A percentile compares a stretch with the other conserved stretches of the same genome.
These are phyloP conservation scores for Coemansia sp. DNA, from an alignment of 192 early-diverging fungal genomes.

Conservation along the genomic window DNA sequence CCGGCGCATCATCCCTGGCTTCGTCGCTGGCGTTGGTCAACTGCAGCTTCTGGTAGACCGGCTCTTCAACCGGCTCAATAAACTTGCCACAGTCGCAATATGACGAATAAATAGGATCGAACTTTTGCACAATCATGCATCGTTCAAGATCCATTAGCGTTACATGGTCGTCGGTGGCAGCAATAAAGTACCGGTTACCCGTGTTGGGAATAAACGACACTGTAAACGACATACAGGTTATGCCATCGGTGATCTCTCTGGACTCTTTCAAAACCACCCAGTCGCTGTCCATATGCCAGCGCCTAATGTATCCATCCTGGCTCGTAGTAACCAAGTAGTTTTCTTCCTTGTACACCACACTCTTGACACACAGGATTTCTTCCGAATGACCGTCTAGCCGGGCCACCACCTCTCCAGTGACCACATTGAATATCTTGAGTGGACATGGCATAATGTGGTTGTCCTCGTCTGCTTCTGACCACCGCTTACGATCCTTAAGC, in stretches of 20 bases:
- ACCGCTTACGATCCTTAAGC: slow-evolving; percentile 81
- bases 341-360: slow-evolving; percentile 70
- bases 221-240: slow-evolving; percentile 95
- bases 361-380: slow-evolving; percentile 82
- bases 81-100: slow-evolving; percentile 96
- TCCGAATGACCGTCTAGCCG: slow-evolving; percentile 81
- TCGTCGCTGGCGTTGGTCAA: slow-evolving; percentile 8
- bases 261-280: slow-evolving; percentile 70
- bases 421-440: slow-evolving; percentile 85
- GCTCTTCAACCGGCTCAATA: slow-evolving; percentile 67
- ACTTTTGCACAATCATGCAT: slow-evolving; percentile 57
- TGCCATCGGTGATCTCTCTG: slow-evolving; percentile 72
- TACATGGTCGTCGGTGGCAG: slow-evolving; percentile 84
- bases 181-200: slow-evolving; percentile 91
- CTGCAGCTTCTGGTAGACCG: slow-evolving; percentile 31
- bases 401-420: slow-evolving; percentile 76
- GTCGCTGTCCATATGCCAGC: slow-evolving; percentile 80
- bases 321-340: slow-evolving; percentile 86
- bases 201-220: slow-evolving; percentile 90
- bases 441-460: slow-evolving; percentile 93
- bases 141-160: slow-evolving; percentile 89
- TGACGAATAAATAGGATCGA: slow-evolving; percentile 75
- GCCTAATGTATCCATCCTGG: slow-evolving; percentile 91
- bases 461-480: slow-evolving; percentile 88
- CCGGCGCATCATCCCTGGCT: not conserved